Conservation (phyloP, 2,329 filamentous ascomycete species). For the Didymella sp. region DNA sequence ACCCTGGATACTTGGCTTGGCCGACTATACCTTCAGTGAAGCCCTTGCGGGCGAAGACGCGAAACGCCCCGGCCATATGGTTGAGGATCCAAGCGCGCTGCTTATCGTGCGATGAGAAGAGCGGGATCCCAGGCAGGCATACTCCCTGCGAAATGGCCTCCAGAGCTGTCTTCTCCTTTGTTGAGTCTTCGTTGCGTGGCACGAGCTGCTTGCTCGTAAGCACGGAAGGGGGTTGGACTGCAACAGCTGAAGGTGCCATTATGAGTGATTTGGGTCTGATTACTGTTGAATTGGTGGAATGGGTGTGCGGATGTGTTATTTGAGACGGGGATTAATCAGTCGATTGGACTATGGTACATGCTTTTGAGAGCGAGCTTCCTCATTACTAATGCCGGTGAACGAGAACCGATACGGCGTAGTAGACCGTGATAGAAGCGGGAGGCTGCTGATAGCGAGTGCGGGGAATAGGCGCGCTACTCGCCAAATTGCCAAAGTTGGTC, state of each 20-base stretch:
- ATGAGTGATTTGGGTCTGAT: background rate
- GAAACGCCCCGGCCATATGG: conserved; percentile 72
- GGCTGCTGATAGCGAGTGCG: background rate
- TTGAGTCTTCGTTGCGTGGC: conserved; percentile 28
- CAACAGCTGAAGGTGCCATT: conserved; percentile 46
- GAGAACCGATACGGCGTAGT: background rate
- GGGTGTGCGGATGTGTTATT: background rate
- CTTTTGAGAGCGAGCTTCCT: background rate
- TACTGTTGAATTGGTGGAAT: background rate
- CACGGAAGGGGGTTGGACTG: conserved; percentile 15
- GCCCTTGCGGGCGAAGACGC: conserved; percentile 69
- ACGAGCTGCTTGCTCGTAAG: conserved; percentile 29
- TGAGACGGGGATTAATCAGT: background rate
- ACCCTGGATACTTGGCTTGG: background rate
- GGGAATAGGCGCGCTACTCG: background rate
- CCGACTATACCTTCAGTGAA: conserved; percentile 70
- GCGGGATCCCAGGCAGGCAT: conserved; percentile 62
- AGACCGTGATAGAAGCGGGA: background rate
- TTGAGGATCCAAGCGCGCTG: conserved; percentile 69
- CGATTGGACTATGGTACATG: background rate
- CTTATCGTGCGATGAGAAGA: conserved; percentile 60
- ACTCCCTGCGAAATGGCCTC: conserved; percentile 57
- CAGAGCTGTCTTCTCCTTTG: conserved; percentile 43
- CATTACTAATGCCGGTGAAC: background rate
- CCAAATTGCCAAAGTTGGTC: too few relatives aligned